These are phyloP conservation scores for Xylaria sp. DNA, from an alignment of 2,329 filamentous ascomycete genomes.

Conservation along the genomic window DNA sequence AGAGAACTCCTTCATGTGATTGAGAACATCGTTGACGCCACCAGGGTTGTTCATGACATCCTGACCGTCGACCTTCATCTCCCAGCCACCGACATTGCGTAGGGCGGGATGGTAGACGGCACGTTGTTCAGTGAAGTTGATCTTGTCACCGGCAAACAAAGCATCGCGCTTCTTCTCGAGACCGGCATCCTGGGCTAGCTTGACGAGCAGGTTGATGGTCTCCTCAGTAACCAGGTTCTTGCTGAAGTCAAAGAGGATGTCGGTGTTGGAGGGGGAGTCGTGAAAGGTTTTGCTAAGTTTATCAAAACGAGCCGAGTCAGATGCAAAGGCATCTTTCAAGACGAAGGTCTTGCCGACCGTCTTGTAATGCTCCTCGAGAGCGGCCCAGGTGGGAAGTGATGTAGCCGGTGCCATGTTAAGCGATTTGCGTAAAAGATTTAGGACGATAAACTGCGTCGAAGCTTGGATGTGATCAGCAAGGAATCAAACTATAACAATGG, in stretches of 20 bases:
- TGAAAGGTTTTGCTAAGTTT: constrained; percentile 90
- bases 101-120: constrained; percentile 96
- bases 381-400: constrained; percentile 86
- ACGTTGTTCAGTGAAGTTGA: constrained; percentile 98
- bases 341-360: constrained; percentile 87
- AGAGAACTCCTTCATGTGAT: constrained; percentile 99
- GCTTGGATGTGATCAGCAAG: constrained; percentile 9
- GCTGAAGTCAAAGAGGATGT: constrained; percentile 97
- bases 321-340: constrained; percentile 90
- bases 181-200: constrained; percentile 90
- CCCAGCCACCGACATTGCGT: constrained; percentile 86
- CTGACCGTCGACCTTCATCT: constrained; percentile 85
- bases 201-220: constrained; percentile 84
- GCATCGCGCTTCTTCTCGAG: constrained; percentile 94
- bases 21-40: constrained; percentile 87
- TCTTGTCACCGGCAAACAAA: constrained; percentile 98
- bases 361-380: constrained; percentile 91
- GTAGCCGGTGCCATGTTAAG: constrained; percentile 79
- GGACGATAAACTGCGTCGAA: not conserved
- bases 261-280: constrained; percentile 79
- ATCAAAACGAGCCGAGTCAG: constrained; percentile 86
- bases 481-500: not conserved
- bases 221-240: constrained; percentile 98
- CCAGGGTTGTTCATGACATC: constrained; percentile 92
- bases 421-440: not conserved